Conservation (phyloP, 257 asterid genomes). For the Nicotiana benthamiana region DNA sequence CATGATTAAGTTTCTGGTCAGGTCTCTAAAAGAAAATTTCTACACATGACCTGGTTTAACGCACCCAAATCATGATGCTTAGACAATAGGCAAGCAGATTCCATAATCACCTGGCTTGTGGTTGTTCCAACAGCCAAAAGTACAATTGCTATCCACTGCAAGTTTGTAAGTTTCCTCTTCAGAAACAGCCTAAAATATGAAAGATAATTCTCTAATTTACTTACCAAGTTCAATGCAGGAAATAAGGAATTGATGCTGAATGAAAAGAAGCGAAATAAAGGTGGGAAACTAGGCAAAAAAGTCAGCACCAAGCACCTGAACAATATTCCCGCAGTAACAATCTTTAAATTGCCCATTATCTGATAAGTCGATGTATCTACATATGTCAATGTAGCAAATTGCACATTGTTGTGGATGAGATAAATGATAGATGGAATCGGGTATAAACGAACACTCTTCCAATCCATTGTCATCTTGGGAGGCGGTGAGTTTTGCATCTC, state of each 20-base stretch:
- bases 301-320: constrained; percentile 53
- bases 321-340: constrained; percentile 84
- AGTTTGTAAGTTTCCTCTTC: constrained; percentile 93
- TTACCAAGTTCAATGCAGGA: background rate
- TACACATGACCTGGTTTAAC: background rate
- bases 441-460: constrained; percentile 68
- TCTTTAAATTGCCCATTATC: constrained; percentile 94
- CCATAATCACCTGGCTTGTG: constrained; percentile 72
- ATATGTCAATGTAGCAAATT: constrained; percentile 92
- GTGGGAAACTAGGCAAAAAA: background rate
- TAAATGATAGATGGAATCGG: constrained; percentile 92
- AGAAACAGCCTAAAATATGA: constrained; percentile 72
- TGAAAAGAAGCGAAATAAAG: background rate
- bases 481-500: constrained; percentile 52
- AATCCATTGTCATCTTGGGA: constrained; percentile 87
- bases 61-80: background rate
- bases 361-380: constrained; percentile 95
- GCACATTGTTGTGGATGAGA: constrained; percentile 95
- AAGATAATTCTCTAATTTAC: constrained; percentile 18
- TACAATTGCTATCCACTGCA: constrained; percentile 96
- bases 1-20: background rate
- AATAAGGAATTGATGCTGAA: background rate
- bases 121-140: constrained; percentile 93
- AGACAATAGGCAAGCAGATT: background rate
- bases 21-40: background rate